Conservation (phyloP, 2,329 filamentous ascomycete genomes). For the Huntiella abstrusa region DNA sequence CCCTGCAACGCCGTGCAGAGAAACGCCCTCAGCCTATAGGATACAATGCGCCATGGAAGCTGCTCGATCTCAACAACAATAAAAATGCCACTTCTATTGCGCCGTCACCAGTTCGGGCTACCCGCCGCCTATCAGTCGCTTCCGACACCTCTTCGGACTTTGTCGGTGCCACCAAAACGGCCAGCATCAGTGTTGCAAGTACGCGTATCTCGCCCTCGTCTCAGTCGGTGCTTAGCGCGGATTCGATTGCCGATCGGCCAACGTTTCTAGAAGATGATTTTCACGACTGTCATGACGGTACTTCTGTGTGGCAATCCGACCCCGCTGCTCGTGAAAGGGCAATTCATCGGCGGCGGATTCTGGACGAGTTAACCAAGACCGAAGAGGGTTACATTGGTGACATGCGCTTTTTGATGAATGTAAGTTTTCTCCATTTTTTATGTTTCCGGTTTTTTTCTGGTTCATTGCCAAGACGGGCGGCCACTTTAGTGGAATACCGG, state of each 20-base stretch:
- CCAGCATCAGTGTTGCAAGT: slow-evolving; percentile 58
- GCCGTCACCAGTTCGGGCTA: slow-evolving; percentile 11
- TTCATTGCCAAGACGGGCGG: too few relatives aligned
- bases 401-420: slow-evolving; percentile 70
- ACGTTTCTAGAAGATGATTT: slow-evolving; percentile 47
- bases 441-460: not conserved
- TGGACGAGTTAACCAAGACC: slow-evolving; percentile 71
- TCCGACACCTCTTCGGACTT: slow-evolving; percentile 62
- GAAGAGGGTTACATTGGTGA: slow-evolving; percentile 83
- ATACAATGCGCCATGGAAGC: slow-evolving; percentile 20
- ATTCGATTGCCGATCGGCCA: slow-evolving; percentile 16
- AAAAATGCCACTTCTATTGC: too few relatives aligned
- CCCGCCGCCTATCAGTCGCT: slow-evolving; percentile 23
- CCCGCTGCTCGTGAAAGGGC: slow-evolving; percentile 52
- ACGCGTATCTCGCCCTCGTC: slow-evolving; percentile 33
- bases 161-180: slow-evolving; percentile 63
- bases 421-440: slow-evolving; percentile 23
- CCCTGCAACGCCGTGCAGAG: slow-evolving; percentile 38
- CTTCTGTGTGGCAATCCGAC: slow-evolving; percentile 28
- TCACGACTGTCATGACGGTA: slow-evolving; percentile 15
- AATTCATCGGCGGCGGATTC: slow-evolving; percentile 54
- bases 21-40: slow-evolving; percentile 19
- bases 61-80: slow-evolving; percentile 14
- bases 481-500: too few relatives aligned
- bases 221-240: not conserved